Evolutionary conservation across 305 asterid species (phyloP).

Genomic region (Fraxinus angustifolia): DNA sequence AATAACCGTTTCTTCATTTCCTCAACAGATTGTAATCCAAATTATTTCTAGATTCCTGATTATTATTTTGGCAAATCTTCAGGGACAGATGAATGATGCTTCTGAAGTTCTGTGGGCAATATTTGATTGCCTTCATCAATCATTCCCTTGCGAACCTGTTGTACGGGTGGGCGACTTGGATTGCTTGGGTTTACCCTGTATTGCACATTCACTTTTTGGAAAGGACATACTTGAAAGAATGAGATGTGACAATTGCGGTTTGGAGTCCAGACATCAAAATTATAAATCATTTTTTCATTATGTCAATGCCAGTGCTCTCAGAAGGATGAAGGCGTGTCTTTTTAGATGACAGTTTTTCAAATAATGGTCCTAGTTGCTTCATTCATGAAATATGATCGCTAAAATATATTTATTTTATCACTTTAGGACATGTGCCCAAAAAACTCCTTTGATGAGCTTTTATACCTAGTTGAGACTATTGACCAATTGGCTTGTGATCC

Average conservation of each 20-base stretch:
- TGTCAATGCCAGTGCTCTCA: constrained; percentile 83
- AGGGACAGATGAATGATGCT: constrained; percentile 99
- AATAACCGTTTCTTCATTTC: neutral
- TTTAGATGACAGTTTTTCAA: constrained; percentile 13
- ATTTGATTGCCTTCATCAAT: constrained; percentile 78
- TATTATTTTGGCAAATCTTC: constrained; percentile 20
- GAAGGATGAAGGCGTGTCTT: constrained; percentile 70
- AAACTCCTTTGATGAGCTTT: constrained; percentile 75
- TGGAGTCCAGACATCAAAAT: constrained; percentile 76
- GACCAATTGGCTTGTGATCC: constrained; percentile 86
- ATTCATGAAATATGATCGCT: constrained; percentile 8
- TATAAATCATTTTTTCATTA: constrained; percentile 81
- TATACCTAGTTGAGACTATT: constrained; percentile 79
- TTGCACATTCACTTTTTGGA: constrained; percentile 82
- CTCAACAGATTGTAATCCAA: neutral
- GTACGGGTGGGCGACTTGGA: constrained; percentile 1
- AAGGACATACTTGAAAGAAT: constrained; percentile 78
- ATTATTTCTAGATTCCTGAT: neutral
- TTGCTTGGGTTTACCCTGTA: constrained; percentile 57
- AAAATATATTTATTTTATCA: constrained; percentile 6
- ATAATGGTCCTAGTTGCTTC: constrained; percentile 2
- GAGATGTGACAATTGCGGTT: constrained; percentile 70
- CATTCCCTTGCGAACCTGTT: constrained; percentile 48
- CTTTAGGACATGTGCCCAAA: constrained; percentile 71
- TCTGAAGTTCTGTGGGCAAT: constrained; percentile 81